These are phyloP conservation scores for Larix sibirica DNA, from an alignment of 83 land plant genomes.

Conservation along the genomic window DNA sequence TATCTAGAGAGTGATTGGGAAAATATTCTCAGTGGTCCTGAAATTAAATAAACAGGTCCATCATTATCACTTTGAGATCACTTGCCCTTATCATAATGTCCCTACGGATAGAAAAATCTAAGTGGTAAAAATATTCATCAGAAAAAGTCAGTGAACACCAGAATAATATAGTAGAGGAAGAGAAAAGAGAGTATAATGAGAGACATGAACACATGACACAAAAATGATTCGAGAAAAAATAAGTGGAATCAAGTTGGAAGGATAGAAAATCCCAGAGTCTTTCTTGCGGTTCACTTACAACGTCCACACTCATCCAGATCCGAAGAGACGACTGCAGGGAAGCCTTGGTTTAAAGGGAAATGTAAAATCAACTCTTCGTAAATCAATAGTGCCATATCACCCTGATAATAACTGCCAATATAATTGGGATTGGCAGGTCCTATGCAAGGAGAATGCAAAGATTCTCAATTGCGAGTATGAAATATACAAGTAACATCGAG, in stretches of 20 bases:
- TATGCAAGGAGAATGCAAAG: constrained; percentile 18
- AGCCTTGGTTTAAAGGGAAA: not conserved
- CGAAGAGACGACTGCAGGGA: not conserved
- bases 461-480: constrained; percentile 8
- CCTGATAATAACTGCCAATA: constrained; percentile 12
- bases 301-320: constrained; percentile 15
- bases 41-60: not conserved
- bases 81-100: constrained; percentile 17
- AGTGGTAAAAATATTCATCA: constrained; percentile 19
- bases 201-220: not conserved
- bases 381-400: constrained; percentile 17
- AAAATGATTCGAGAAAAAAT: not conserved
- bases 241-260: not conserved
- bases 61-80: constrained; percentile 17
- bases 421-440: constrained; percentile 13
- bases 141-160: constrained; percentile 8
- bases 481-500: not conserved
- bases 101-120: not conserved
- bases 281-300: constrained; percentile 9
- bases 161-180: not conserved
- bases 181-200: not conserved
- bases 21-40: not conserved
- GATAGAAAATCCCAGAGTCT: not conserved
- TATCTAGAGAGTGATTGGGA: constrained; percentile 20
- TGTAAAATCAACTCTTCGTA: constrained; percentile 9